Conservation (phyloP, 106 monocot species). For the Ottelia alismoides region DNA sequence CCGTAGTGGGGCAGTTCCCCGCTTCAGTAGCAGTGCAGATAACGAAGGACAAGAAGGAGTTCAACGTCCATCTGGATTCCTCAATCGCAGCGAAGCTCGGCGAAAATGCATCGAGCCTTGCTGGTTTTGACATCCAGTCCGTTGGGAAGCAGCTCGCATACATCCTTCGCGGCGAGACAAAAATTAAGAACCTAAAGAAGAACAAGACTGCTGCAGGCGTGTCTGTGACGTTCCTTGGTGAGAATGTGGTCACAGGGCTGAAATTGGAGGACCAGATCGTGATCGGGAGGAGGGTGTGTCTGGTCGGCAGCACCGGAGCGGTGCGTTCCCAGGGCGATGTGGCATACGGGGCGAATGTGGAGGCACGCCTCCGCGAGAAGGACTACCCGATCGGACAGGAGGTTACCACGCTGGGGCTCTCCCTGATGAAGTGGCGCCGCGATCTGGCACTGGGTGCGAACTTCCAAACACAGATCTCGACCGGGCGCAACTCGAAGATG, state of each 20-base stretch:
- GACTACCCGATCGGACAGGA: constrained; percentile 67
- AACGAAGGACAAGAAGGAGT: constrained; percentile 30
- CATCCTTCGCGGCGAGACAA: constrained; percentile 51
- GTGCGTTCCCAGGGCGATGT: constrained; percentile 54
- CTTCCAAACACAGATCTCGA: constrained; percentile 60
- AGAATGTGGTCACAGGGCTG: too few relatives aligned
- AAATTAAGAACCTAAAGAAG: too few relatives aligned
- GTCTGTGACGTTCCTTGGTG: too few relatives aligned
- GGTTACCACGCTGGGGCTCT: constrained; percentile 55
- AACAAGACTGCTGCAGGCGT: too few relatives aligned
- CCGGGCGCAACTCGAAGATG: constrained; percentile 65
- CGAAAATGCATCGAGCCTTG: constrained; percentile 57
- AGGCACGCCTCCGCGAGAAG: constrained; percentile 58
- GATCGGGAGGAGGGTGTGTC: too few relatives aligned
- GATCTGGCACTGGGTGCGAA: constrained; percentile 73
- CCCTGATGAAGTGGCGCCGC: constrained; percentile 70
- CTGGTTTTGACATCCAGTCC: constrained; percentile 77
- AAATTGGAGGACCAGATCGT: too few relatives aligned
- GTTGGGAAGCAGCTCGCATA: constrained; percentile 74
- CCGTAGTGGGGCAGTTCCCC: neutral
- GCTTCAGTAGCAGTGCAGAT: too few relatives aligned
- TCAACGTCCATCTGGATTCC: constrained; percentile 70
- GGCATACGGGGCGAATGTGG: constrained; percentile 71
- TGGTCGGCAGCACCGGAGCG: too few relatives aligned
- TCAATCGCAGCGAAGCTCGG: constrained; percentile 41